Percentiles rank a stretch among this genome's conserved stretches.
Conservation (phyloP, 495 filamentous ascomycete species). For the Trichoderma virens region DNA sequence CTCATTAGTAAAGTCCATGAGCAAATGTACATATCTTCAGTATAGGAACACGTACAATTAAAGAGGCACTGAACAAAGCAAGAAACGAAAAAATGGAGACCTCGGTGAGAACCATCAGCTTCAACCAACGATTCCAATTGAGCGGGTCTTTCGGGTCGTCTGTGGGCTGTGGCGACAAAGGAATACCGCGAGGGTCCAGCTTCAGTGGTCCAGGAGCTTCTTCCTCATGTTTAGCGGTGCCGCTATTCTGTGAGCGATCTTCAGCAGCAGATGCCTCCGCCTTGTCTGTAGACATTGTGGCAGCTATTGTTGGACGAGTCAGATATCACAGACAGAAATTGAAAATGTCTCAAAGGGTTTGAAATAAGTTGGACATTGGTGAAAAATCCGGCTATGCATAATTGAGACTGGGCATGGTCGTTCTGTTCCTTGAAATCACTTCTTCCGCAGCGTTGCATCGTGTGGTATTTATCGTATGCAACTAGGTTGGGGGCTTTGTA, state of each 20-base stretch:
- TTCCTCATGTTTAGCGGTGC: neutral
- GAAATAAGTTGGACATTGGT: neutral
- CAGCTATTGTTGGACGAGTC: neutral
- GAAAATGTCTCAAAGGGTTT: neutral
- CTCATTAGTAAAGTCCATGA: neutral
- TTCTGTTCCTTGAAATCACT: neutral
- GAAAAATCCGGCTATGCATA: neutral
- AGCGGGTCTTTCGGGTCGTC: slow-evolving; percentile 53
- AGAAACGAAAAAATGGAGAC: slow-evolving; percentile 12
- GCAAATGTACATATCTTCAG: too few relatives aligned
- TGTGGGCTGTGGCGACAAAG: slow-evolving; percentile 53
- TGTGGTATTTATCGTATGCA: neutral
- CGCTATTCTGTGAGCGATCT: slow-evolving; percentile 1
- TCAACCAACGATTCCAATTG: slow-evolving; percentile 52
- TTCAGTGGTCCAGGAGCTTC: neutral
- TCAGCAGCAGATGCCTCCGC: slow-evolving; percentile 9
- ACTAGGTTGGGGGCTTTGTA: neutral
- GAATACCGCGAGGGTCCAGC: slow-evolving; percentile 39
- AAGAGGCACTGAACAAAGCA: slow-evolving; percentile 11
- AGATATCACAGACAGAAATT: neutral
- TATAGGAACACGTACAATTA: slow-evolving; percentile 3
- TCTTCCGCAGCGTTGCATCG: neutral
- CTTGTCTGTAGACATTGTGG: neutral
- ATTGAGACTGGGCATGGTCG: neutral
- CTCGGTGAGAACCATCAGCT: slow-evolving; percentile 38